Percentiles rank a stretch among this genome's conserved stretches.
phyloP scores from a whole-genome alignment of 768 basidiomycete species.

The Suillus discolor region DNA sequence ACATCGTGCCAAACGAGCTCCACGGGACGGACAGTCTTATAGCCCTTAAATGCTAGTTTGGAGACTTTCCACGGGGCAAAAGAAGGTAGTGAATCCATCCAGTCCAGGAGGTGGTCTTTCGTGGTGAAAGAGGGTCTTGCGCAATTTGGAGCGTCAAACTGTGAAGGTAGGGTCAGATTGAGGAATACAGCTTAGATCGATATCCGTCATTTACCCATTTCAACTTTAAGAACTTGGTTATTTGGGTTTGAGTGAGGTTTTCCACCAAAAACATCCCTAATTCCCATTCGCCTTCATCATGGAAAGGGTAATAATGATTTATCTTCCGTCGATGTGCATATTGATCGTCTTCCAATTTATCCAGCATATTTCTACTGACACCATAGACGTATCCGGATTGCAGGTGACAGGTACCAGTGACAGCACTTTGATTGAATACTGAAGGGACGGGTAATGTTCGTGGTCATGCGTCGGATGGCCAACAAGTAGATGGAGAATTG shows the following conservation, averaged over 20 bases:
- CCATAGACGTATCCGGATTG: slow-evolving; percentile 15
- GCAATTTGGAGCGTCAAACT: not conserved
- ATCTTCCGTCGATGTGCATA: slow-evolving; percentile 14
- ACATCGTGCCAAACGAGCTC: no score
- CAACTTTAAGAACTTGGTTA: slow-evolving; percentile 33
- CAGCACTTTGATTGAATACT: not conserved
- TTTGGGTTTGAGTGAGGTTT: slow-evolving; percentile 22
- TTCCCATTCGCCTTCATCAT: slow-evolving; percentile 35
- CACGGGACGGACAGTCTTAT: no score
- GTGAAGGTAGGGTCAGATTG: not conserved
- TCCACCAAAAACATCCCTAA: slow-evolving; percentile 28
- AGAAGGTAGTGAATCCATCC: slow-evolving; percentile 19
- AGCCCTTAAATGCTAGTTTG: not conserved
- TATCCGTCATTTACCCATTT: slow-evolving; percentile 21
- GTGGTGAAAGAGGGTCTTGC: slow-evolving; percentile 22
- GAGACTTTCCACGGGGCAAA: slow-evolving; percentile 24
- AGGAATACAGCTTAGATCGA: not conserved
- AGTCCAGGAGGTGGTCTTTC: slow-evolving; percentile 21
- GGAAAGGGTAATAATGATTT: slow-evolving; percentile 37
- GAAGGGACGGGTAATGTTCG: not conserved
- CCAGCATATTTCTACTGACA: slow-evolving; percentile 25
- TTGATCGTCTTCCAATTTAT: slow-evolving; percentile 25
- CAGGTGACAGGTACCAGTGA: slow-evolving; percentile 9
- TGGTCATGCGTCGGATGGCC: not conserved
- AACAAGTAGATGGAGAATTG: not conserved